These are phyloP conservation scores for Camellia sinensis DNA, from an alignment of 148 eudicot species.

Conservation along the genomic window DNA sequence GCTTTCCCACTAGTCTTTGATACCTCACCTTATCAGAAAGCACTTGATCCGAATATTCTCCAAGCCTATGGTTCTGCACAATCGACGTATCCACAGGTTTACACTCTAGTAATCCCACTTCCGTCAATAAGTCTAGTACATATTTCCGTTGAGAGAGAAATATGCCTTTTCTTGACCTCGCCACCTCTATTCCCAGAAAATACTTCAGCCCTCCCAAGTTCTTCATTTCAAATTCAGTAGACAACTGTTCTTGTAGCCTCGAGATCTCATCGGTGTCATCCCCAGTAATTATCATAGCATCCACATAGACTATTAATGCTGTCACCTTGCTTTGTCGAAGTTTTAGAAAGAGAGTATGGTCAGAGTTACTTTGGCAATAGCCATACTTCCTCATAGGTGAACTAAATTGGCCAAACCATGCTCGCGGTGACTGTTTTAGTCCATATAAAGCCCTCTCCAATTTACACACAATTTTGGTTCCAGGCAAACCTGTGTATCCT, in stretches of 20 bases:
- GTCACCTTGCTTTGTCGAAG: background rate
- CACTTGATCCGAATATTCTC: background rate
- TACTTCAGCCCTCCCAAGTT: background rate
- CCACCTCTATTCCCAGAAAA: conserved; percentile 4
- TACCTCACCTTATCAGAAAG: background rate
- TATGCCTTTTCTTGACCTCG: background rate
- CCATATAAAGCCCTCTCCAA: background rate
- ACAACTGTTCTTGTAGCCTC: background rate
- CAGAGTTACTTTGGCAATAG: background rate
- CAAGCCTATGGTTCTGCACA: background rate
- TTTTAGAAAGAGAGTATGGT: background rate
- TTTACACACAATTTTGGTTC: background rate
- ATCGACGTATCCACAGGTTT: background rate
- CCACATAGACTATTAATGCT: background rate
- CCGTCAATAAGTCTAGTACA: background rate
- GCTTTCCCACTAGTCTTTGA: background rate
- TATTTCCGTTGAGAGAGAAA: background rate
- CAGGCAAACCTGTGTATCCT: background rate
- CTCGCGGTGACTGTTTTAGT: background rate
- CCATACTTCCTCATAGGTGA: background rate
- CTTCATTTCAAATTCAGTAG: conserved; percentile 4
- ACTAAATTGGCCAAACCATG: background rate
- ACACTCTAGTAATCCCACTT: background rate
- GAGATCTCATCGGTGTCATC: background rate
- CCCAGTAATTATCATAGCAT: background rate